Conservation (phyloP, 768 basidiomycete genomes). For the Pleurotus sapidus region DNA sequence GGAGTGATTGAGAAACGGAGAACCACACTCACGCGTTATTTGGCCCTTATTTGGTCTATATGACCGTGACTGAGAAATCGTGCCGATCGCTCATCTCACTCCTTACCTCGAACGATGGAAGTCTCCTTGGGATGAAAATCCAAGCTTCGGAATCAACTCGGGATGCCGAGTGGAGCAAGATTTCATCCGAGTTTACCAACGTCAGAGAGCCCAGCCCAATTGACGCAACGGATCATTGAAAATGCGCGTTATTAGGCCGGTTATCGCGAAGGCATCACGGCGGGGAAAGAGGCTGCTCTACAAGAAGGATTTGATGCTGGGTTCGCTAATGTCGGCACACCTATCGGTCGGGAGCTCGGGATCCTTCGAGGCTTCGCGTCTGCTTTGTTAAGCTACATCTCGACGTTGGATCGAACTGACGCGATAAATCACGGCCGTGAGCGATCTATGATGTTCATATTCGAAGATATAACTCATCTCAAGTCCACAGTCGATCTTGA, state of each 20-base stretch:
- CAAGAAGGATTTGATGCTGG: slow-evolving; percentile 91
- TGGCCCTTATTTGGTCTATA: not conserved
- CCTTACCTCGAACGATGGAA: slow-evolving; percentile 30
- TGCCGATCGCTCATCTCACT: no score
- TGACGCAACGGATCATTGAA: not conserved
- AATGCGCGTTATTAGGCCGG: slow-evolving; percentile 58
- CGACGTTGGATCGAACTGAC: slow-evolving; percentile 17
- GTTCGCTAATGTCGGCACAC: slow-evolving; percentile 69
- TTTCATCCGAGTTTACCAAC: slow-evolving; percentile 70
- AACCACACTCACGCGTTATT: not conserved
- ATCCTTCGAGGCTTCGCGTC: slow-evolving; percentile 69
- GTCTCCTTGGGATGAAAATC: slow-evolving; percentile 61
- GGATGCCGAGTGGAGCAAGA: slow-evolving; percentile 65
- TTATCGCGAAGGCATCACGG: slow-evolving; percentile 94
- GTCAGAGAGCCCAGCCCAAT: slow-evolving; percentile 31
- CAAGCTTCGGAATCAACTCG: slow-evolving; percentile 25
- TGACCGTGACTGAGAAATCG: no score
- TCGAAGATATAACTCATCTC: not conserved
- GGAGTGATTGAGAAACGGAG: not conserved
- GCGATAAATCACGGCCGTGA: not conserved
- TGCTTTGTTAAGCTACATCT: slow-evolving; percentile 58
- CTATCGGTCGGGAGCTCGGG: slow-evolving; percentile 77
- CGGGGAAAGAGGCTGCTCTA: slow-evolving; percentile 83
- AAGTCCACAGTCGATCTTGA: not conserved
- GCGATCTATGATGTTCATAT: not conserved